Evolutionary conservation across 495 filamentous ascomycete species (phyloP).

Genomic region (Sordaria brevicollis): DNA sequence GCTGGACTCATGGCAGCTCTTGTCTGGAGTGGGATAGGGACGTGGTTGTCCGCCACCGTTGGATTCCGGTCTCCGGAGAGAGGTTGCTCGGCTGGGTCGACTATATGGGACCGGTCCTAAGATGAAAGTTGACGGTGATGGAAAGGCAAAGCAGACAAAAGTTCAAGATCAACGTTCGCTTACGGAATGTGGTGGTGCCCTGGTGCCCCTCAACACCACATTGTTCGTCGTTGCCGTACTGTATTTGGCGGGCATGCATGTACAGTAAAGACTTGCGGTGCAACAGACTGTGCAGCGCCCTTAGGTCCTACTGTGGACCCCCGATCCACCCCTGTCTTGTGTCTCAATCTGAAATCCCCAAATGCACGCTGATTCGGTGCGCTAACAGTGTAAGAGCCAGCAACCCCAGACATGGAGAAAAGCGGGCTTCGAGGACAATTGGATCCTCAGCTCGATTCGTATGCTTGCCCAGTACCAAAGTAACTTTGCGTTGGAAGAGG

Average conservation of each 20-base stretch:
- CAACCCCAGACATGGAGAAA: not conserved
- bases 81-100: not conserved
- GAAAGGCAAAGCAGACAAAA: not conserved
- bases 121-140: not conserved
- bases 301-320: not conserved
- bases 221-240: no score
- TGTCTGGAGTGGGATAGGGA: not conserved
- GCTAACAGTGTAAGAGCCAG: not conserved
- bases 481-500: not conserved
- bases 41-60: not conserved
- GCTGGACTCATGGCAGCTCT: not conserved
- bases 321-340: not conserved
- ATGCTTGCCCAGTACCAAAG: not conserved
- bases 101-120: not conserved
- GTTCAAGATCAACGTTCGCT: not conserved
- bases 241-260: no score
- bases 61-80: not conserved
- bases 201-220: not conserved
- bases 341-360: not conserved
- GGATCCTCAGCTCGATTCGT: not conserved
- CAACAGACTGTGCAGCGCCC: not conserved
- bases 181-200: not conserved
- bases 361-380: not conserved
- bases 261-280: not conserved
- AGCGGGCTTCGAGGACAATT: not conserved